phyloP scores from a whole-genome alignment of 2,329 filamentous ascomycete species.

The Microsporum ferrugineum region DNA sequence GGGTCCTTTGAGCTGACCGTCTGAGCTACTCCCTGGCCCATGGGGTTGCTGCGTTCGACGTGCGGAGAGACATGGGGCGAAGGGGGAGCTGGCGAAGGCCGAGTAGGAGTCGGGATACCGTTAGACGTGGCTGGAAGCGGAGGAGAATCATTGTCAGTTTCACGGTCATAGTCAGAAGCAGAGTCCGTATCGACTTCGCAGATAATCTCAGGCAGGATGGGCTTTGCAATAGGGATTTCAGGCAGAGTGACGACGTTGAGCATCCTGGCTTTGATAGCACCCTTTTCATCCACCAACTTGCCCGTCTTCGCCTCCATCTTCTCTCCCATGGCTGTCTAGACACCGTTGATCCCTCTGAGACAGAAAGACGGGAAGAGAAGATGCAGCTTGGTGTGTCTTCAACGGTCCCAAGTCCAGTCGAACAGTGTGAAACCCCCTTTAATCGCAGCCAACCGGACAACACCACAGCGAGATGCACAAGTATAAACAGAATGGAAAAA shows the following conservation, averaged over 20 bases:
- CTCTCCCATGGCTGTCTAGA: not conserved
- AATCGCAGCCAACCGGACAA: not conserved
- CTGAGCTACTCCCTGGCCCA: slow-evolving; percentile 44
- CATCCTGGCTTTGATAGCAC: not conserved
- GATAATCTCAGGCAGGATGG: not conserved
- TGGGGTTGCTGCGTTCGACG: slow-evolving; percentile 48
- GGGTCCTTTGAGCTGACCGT: slow-evolving; percentile 55
- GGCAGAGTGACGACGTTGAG: not conserved
- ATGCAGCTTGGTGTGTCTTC: not conserved
- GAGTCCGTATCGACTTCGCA: not conserved
- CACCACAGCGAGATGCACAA: not conserved
- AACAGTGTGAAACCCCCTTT: not conserved
- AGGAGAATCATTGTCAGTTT: slow-evolving; percentile 21
- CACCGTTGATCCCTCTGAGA: not conserved
- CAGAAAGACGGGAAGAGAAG: no score
- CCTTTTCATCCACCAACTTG: not conserved
- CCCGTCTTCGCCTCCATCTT: not conserved
- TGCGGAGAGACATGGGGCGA: slow-evolving; percentile 23
- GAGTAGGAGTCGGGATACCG: slow-evolving; percentile 18
- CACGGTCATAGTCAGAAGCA: slow-evolving; percentile 13
- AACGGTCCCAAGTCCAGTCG: not conserved
- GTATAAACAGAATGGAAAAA: not conserved
- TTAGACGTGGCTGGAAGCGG: slow-evolving; percentile 23
- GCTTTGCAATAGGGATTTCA: not conserved
- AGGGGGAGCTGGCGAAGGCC: slow-evolving; percentile 29